A percentile compares a stretch with the other conserved stretches of the same genome.
Evolutionary conservation across 768 basidiomycete species (phyloP).

Genomic region (Termitomyces sp.): DNA sequence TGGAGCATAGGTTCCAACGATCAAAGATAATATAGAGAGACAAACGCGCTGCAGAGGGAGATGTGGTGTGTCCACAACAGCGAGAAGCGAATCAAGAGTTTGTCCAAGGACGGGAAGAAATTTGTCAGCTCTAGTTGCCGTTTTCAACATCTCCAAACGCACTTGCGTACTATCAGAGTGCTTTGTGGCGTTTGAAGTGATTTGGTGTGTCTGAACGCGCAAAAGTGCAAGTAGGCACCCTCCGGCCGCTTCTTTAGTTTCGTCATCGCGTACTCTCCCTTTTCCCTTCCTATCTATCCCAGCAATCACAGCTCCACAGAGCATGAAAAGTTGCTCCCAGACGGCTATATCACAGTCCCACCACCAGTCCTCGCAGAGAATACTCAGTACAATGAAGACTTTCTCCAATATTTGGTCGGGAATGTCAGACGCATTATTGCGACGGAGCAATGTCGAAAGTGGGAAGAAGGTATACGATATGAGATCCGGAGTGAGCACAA

Average conservation of each 20-base stretch:
- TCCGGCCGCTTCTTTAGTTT: constrained; percentile 75
- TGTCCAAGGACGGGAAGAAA: constrained; percentile 82
- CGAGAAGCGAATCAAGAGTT: constrained; percentile 72
- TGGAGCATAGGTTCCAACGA: constrained; percentile 60
- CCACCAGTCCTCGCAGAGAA: constrained; percentile 79
- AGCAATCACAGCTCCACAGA: constrained; percentile 63
- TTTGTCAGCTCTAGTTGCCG: constrained; percentile 40
- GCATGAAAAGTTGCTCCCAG: constrained; percentile 87
- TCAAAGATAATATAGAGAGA: constrained; percentile 50
- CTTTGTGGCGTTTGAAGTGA: constrained; percentile 25
- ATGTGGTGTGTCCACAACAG: constrained; percentile 51
- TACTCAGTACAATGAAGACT: constrained; percentile 53
- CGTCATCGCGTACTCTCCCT: constrained; percentile 68
- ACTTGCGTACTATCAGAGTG: constrained; percentile 19
- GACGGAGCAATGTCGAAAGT: constrained; percentile 76
- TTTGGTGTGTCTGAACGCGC: constrained; percentile 42
- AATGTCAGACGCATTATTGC: constrained; percentile 64
- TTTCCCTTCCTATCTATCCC: constrained; percentile 68
- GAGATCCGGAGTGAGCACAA: constrained; percentile 49
- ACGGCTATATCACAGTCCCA: constrained; percentile 67
- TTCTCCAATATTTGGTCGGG: constrained; percentile 81
- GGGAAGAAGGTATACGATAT: constrained; percentile 89
- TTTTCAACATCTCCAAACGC: constrained; percentile 34
- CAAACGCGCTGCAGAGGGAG: constrained; percentile 61
- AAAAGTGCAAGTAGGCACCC: constrained; percentile 64